A percentile compares a stretch with the other conserved stretches of the same genome.
Evolutionary conservation across 78 protist species (phyloP).

Genomic region (Blattamonas nauphoetae): DNA sequence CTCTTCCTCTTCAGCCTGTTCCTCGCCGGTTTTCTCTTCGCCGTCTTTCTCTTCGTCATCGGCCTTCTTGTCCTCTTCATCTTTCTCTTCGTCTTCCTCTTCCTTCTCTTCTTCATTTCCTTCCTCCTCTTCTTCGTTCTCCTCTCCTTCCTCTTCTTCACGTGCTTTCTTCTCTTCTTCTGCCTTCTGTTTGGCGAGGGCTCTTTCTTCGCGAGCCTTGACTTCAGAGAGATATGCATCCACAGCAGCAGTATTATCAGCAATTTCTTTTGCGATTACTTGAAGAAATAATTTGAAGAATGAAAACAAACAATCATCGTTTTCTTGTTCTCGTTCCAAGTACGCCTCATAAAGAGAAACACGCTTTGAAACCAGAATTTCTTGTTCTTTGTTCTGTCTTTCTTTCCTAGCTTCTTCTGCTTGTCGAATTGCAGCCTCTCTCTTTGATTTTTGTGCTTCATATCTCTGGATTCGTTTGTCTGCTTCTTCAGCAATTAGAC

Average conservation of each 20-base stretch:
- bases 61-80: background rate
- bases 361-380: background rate
- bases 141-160: background rate
- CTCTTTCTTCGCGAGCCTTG: background rate
- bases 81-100: background rate
- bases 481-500: background rate
- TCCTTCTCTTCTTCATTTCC: background rate
- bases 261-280: background rate
- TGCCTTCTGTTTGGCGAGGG: background rate
- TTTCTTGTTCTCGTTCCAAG: background rate
- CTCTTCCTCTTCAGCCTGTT: background rate
- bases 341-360: background rate
- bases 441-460: background rate
- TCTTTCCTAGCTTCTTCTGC: background rate
- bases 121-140: background rate
- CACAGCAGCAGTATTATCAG: background rate
- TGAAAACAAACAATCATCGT: background rate
- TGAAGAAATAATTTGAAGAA: background rate
- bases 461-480: background rate
- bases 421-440: background rate
- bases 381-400: background rate
- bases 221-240: background rate
- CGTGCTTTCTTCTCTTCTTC: background rate
- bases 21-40: background rate
- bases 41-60: background rate